Evolutionary conservation across 225 moss, liverwort and hornwort genomes (phyloP).

Genomic region (Polytrichum formosum): DNA sequence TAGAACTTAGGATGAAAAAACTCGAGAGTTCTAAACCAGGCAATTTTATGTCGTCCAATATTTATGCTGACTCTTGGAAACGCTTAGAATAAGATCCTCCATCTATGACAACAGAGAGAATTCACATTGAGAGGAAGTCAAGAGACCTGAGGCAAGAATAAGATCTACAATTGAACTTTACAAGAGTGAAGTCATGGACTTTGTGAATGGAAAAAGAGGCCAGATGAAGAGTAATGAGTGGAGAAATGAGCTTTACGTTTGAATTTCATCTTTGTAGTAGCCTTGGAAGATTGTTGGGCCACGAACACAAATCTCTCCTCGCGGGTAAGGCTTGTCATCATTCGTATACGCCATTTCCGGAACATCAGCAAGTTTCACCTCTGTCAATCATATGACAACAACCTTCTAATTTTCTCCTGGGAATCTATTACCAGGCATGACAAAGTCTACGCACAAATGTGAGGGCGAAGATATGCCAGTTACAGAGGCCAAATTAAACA

Average conservation of each 20-base stretch:
- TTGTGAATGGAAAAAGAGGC: background rate
- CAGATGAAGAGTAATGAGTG: background rate
- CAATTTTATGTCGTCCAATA: no score
- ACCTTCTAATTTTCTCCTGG: no score
- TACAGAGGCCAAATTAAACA: no score
- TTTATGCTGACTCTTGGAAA: no score
- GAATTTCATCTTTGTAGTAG: slow-evolving; percentile 94
- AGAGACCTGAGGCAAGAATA: background rate
- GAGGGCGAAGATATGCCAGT: no score
- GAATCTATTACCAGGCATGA: no score
- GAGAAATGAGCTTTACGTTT: slow-evolving; percentile 43
- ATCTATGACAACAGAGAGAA: background rate
- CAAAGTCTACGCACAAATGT: no score
- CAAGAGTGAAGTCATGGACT: no score
- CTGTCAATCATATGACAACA: slow-evolving; percentile 19
- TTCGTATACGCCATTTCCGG: slow-evolving; percentile 94
- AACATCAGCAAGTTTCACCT: slow-evolving; percentile 87
- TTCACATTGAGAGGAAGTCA: background rate
- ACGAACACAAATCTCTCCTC: slow-evolving; percentile 92
- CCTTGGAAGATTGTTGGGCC: slow-evolving; percentile 87
- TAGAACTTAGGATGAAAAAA: background rate
- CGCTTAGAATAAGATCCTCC: no score
- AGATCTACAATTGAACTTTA: background rate
- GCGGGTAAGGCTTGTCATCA: slow-evolving; percentile 78
- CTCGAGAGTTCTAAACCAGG: no score